Evolutionary conservation across 2,329 filamentous ascomycete genomes (phyloP).

Genomic region (Microdochium trichocladiopsis): DNA sequence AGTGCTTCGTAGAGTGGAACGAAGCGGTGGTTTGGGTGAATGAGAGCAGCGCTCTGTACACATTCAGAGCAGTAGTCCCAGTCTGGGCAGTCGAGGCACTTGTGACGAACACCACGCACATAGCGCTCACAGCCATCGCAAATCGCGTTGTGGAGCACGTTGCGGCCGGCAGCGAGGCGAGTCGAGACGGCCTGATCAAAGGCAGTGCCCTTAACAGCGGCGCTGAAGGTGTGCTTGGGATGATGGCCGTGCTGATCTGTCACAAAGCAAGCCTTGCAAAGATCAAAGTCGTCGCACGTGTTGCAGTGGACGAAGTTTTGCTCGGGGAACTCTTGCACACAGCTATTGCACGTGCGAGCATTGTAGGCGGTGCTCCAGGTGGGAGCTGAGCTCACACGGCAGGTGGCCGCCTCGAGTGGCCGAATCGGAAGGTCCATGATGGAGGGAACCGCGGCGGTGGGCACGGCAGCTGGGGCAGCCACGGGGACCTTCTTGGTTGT

Average conservation of each 20-base stretch:
- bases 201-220: slow-evolving; percentile 56
- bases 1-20: slow-evolving; percentile 77
- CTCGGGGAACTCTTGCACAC: slow-evolving; percentile 64
- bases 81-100: slow-evolving; percentile 94
- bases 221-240: slow-evolving; percentile 73
- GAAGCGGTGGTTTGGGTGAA: slow-evolving; percentile 82
- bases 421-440: slow-evolving; percentile 10
- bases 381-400: not conserved
- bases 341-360: slow-evolving; percentile 62
- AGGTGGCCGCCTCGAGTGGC: slow-evolving; percentile 3
- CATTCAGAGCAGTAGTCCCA: slow-evolving; percentile 92
- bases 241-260: slow-evolving; percentile 81
- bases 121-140: slow-evolving; percentile 91
- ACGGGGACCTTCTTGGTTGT: slow-evolving; percentile 38
- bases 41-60: slow-evolving; percentile 55
- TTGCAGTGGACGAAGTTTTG: slow-evolving; percentile 78
- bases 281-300: slow-evolving; percentile 81
- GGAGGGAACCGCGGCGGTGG: not conserved
- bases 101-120: slow-evolving; percentile 86
- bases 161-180: slow-evolving; percentile 73
- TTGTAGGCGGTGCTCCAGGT: slow-evolving; percentile 7
- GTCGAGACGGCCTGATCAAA: slow-evolving; percentile 55
- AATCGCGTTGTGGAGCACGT: slow-evolving; percentile 76
- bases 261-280: slow-evolving; percentile 78
- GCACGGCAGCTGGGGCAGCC: slow-evolving; percentile 5